Conservation (phyloP, 352 stramenopile species). For the Pythium brassicae region DNA sequence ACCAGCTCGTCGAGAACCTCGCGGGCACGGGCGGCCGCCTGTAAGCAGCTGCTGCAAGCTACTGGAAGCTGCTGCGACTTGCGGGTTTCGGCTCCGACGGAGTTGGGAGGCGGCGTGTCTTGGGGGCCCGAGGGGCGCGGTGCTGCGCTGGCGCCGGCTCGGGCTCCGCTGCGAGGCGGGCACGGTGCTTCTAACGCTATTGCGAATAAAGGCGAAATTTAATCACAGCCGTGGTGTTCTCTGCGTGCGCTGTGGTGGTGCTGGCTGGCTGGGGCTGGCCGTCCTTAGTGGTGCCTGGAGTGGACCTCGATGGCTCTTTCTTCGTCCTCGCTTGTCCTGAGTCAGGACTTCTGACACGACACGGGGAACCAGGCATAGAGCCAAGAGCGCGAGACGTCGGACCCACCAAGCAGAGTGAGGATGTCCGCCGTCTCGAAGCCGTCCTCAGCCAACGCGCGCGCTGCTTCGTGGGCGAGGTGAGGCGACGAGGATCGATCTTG, state of each 20-base stretch:
- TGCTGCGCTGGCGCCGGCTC: conserved; percentile 2
- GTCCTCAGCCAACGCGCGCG: too few relatives aligned
- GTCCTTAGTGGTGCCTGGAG: too few relatives aligned
- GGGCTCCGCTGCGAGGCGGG: conserved; percentile 10
- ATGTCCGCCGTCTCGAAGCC: too few relatives aligned
- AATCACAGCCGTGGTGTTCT: conserved; percentile 24
- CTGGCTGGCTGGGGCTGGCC: background rate
- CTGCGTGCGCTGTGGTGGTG: background rate
- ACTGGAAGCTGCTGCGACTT: too few relatives aligned
- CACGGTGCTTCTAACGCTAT: conserved; percentile 60
- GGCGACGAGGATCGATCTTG: too few relatives aligned
- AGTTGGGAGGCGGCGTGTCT: conserved; percentile 6
- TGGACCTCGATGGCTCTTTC: too few relatives aligned
- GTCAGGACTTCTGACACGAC: too few relatives aligned
- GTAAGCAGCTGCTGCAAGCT: conserved; percentile 73
- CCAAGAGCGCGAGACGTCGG: too few relatives aligned
- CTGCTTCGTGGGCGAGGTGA: too few relatives aligned
- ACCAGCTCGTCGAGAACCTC: conserved; percentile 86
- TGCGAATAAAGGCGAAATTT: conserved; percentile 86
- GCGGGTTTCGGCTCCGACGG: conserved; percentile 15
- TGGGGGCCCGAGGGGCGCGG: conserved; percentile 1
- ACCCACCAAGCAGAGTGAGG: too few relatives aligned
- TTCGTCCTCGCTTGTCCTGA: too few relatives aligned
- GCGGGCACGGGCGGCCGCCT: conserved; percentile 84
- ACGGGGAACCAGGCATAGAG: too few relatives aligned